phyloP scores from a whole-genome alignment of 805 yeast species.

The Yamadazyma ubonensis region DNA sequence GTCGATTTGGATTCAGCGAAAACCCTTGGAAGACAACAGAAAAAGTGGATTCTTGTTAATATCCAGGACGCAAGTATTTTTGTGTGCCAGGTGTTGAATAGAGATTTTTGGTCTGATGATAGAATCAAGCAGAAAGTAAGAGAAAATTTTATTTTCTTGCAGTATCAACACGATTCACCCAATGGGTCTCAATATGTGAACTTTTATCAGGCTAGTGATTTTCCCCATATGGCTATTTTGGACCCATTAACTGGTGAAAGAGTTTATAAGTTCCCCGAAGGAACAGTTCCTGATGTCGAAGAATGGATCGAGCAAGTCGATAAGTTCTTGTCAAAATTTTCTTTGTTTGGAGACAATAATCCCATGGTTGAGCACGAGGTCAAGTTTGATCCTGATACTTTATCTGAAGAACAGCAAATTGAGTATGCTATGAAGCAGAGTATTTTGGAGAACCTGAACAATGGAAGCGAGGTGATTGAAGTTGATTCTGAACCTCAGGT shows the following conservation, averaged over 20 bases:
- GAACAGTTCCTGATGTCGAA: constrained; percentile 55
- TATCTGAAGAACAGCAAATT: constrained; percentile 83
- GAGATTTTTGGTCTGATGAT: constrained; percentile 86
- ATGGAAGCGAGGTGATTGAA: constrained; percentile 16
- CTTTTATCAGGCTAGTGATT: constrained; percentile 66
- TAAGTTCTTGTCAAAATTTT: constrained; percentile 64
- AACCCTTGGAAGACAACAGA: constrained; percentile 54
- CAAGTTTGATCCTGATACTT: constrained; percentile 57
- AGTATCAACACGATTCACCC: constrained; percentile 75
- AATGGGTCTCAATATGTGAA: constrained; percentile 70
- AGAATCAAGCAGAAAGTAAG: constrained; percentile 62
- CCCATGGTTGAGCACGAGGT: constrained; percentile 64
- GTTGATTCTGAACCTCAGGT: constrained; percentile 1
- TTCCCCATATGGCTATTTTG: constrained; percentile 86
- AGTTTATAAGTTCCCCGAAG: constrained; percentile 68
- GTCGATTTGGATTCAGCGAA: constrained; percentile 74
- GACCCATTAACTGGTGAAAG: constrained; percentile 97
- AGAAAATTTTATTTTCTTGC: constrained; percentile 77
- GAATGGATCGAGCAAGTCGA: constrained; percentile 67
- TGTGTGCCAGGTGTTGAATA: constrained; percentile 82
- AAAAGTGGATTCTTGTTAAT: constrained; percentile 84
- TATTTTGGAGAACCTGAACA: constrained; percentile 25
- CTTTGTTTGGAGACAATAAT: constrained; percentile 62
- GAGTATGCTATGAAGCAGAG: constrained; percentile 73
- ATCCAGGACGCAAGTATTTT: constrained; percentile 85